Percentiles rank a stretch among this genome's conserved stretches.
Conservation (phyloP, 345 rosid genomes). For the Melaleuca alternifolia region DNA sequence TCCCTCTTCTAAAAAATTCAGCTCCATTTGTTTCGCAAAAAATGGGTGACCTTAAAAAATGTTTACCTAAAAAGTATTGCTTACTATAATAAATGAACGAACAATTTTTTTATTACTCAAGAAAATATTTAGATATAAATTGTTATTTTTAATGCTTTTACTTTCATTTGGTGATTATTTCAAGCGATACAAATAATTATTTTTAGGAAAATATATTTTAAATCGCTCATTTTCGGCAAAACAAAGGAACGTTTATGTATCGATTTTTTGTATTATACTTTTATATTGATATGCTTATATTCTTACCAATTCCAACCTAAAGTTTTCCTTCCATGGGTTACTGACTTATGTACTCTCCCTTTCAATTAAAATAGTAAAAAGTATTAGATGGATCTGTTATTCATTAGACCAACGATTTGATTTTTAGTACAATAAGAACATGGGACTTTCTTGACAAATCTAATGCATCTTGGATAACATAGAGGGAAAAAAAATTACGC, state of each 20-base stretch:
- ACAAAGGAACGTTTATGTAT: too few relatives aligned
- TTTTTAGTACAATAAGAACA: background rate
- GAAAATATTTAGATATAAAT: too few relatives aligned
- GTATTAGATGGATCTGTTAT: background rate
- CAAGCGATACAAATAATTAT: too few relatives aligned
- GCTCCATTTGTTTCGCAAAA: too few relatives aligned
- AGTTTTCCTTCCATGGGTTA: background rate
- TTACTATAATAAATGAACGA: too few relatives aligned
- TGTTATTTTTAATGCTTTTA: too few relatives aligned
- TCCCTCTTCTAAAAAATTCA: background rate
- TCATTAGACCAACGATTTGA: background rate
- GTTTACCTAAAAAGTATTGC: too few relatives aligned
- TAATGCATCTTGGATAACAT: background rate
- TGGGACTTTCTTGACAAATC: background rate
- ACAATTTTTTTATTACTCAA: too few relatives aligned
- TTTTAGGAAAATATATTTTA: too few relatives aligned
- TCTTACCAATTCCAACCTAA: background rate
- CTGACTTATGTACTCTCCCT: background rate
- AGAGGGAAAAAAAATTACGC: background rate
- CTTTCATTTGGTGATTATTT: too few relatives aligned
- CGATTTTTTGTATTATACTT: background rate
- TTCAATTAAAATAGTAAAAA: background rate
- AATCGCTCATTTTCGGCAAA: too few relatives aligned
- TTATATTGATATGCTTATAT: background rate
- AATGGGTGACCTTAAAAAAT: too few relatives aligned